Evolutionary conservation across 164 flowering plant genomes (phyloP).

Genomic region (Vitis riparia): DNA sequence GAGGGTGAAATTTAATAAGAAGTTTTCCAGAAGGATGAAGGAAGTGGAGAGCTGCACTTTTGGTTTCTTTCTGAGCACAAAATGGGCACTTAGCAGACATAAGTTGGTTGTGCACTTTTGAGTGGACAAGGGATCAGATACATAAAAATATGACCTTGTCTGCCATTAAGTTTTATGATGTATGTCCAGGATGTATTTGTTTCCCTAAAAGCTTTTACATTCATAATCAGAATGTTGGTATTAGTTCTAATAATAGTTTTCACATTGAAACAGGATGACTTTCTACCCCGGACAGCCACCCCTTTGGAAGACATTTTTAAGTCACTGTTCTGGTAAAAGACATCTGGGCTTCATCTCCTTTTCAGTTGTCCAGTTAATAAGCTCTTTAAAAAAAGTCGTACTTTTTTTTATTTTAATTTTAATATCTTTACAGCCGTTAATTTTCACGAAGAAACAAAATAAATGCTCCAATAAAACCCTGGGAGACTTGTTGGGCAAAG

Average conservation of each 20-base stretch:
- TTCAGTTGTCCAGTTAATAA: background rate
- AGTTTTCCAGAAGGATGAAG: too few species aligned
- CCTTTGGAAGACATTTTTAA: constrained; percentile 91
- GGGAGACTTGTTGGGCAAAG: background rate
- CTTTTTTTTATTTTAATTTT: background rate
- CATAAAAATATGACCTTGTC: too few species aligned
- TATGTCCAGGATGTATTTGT: background rate
- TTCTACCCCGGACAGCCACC: constrained; percentile 91
- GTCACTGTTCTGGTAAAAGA: constrained; percentile 87
- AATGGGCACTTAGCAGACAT: too few species aligned
- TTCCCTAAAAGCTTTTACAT: background rate
- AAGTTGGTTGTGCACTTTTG: too few species aligned
- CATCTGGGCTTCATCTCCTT: constrained; percentile 16
- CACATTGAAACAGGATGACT: constrained; percentile 79
- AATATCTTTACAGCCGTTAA: too few species aligned
- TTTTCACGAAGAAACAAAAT: background rate
- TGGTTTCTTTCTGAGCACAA: too few species aligned
- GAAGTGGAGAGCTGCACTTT: too few species aligned
- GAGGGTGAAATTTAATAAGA: too few species aligned
- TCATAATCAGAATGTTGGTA: background rate
- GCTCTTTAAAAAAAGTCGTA: background rate
- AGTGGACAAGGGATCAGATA: too few species aligned
- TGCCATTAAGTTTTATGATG: too few species aligned
- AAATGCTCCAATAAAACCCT: background rate
- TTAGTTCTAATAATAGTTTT: constrained; percentile 5